Conservation (phyloP, 225 moss, liverwort and hornwort genomes). For the Physcomitrium patens region DNA sequence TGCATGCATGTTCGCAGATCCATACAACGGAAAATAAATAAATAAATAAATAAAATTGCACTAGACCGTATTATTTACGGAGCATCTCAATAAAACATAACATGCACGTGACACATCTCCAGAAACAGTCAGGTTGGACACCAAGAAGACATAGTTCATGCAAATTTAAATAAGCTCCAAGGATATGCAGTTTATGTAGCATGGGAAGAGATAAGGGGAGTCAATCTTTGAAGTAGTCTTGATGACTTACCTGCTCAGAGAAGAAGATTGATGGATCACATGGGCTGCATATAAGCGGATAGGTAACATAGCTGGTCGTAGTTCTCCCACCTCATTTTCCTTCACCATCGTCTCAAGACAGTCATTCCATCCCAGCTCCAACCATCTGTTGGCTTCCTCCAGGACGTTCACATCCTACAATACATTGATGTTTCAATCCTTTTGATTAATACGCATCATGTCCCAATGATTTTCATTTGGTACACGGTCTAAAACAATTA, state of each 20-base stretch:
- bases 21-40: conserved; percentile 5
- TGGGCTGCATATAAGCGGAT: conserved; percentile 85
- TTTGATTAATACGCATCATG: conserved; percentile 9
- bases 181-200: conserved; percentile 10
- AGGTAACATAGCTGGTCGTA: conserved; percentile 57
- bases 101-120: conserved; percentile 25
- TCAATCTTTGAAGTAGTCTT: conserved; percentile 1
- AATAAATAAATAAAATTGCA: conserved; percentile 7
- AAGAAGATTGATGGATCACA: conserved; percentile 86
- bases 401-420: conserved; percentile 51
- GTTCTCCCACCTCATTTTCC: conserved; percentile 40
- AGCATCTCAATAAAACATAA: conserved; percentile 5
- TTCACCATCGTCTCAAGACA: conserved; percentile 50
- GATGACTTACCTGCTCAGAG: conserved; percentile 76
- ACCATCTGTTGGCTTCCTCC: conserved; percentile 75
- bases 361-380: conserved; percentile 53
- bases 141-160: conserved; percentile 9
- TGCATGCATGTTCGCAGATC: background rate
- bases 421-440: conserved; percentile 22
- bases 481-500: conserved; percentile 10
- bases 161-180: background rate
- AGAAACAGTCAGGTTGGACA: background rate
- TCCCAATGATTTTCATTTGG: background rate
- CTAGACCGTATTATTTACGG: background rate
- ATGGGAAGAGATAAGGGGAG: background rate